phyloP scores from a whole-genome alignment of 441 rosid species.

The Omphalea diandra region DNA sequence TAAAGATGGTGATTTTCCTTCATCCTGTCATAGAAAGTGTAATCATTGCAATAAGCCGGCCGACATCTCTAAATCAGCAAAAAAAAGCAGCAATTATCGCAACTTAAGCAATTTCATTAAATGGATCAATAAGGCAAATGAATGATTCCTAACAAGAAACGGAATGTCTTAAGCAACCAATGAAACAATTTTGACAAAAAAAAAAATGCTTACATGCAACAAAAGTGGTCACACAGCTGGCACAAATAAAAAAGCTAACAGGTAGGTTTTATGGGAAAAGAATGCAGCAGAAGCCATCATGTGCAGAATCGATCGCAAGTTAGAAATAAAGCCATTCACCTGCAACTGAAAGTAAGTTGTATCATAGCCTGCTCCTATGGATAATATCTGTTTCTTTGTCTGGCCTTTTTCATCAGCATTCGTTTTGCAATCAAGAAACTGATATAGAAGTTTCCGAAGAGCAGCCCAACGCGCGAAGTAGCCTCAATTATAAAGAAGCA shows the following conservation, averaged over 20 bases:
- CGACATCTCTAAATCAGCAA: not conserved
- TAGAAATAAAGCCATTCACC: slow-evolving; percentile 38
- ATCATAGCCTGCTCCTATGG: slow-evolving; percentile 97
- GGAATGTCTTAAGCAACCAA: not conserved
- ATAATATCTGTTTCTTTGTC: slow-evolving; percentile 76
- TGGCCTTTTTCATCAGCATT: slow-evolving; percentile 30
- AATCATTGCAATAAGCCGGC: not conserved
- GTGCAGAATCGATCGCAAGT: not conserved
- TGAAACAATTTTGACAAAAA: not conserved
- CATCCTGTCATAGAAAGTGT: slow-evolving; percentile 50
- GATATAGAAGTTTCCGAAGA: slow-evolving; percentile 69
- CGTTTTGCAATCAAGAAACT: slow-evolving; percentile 64
- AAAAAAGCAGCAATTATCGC: too few species aligned
- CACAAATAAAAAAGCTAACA: slow-evolving; percentile 1
- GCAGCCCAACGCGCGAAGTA: slow-evolving; percentile 99
- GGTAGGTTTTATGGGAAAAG: not conserved
- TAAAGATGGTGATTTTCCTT: slow-evolving; percentile 73
- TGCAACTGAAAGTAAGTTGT: slow-evolving; percentile 85
- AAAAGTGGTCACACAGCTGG: not conserved
- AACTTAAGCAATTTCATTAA: too few species aligned
- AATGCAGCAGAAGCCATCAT: not conserved
- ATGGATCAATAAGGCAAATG: too few species aligned
- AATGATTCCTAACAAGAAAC: too few species aligned
- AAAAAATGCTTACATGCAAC: not conserved
- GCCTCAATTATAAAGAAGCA: slow-evolving; percentile 41